Evolutionary conservation across 345 rosid genomes (phyloP), one percentile per base, ranked within the genome.

Genomic region (Eutrema yunnanense): DNA sequence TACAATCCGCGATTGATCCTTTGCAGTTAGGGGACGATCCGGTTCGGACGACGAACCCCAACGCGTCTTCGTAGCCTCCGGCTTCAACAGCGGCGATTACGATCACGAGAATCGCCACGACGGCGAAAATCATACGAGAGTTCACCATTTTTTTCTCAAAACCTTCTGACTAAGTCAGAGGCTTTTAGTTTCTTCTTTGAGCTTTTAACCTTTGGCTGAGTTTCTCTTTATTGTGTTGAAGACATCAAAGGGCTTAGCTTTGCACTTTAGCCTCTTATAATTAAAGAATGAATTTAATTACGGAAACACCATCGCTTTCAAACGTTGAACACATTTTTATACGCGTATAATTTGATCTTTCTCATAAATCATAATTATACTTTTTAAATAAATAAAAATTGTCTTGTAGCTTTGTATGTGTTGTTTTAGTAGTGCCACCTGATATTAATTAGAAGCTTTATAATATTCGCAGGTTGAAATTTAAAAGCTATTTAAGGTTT

Each of bases 1-100:
- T 70, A 71, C 92, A 82, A 16, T 82, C 90, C 0, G 83, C 78
- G 13, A 82, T 75, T 50, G 84, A 71, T 5, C 85, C 92, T 62
- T 57, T 75, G 75, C 88, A 86, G 71, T 62, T 36, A 32, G 38
- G 36, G 3, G 16, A 51, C 4, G 85, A 70, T 64, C 82, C 69
- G 16, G 78, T 47, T 48, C 84, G 83, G 19, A 80, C 59, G 4
- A 84, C 38, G 86, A 87, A 81, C 38, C 80, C 81, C 47, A 82
- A 62, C 37, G 55, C 40, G 14, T 65, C 77, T 37, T 60, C 83
- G 72, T 62, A 73, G 41, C 76, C 82, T 30, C 80, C 80, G 0
- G 84, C 93, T n/a, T 77, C 72, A 4, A 78, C 87, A 41, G 5
- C 6, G 32, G 54, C 41, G 61, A 64, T 29, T 42, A 68, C 62